Evolutionary conservation across 352 stramenopile genomes (phyloP), one percentile per base, ranked within the genome.

Genomic region (Phytophthora pistaciae): DNA sequence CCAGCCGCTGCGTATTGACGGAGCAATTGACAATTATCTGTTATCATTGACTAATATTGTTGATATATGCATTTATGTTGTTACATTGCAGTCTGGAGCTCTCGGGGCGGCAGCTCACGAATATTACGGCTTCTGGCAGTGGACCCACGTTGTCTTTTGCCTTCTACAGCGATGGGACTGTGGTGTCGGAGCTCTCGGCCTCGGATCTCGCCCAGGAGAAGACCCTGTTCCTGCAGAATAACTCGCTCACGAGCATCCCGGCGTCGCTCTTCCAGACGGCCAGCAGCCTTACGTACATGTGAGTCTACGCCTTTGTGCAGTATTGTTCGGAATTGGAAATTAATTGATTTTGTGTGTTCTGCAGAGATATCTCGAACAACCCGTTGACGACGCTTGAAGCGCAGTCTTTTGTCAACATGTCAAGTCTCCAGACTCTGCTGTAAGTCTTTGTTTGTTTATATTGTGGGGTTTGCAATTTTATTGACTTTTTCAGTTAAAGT

Each of bases 281-380:
- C 31, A 56, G 56, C 25, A 87, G 66, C 60, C 71, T 75, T 61
- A 78, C 66, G 3, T 74, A 56, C 60, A 76, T 90, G 82, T 90
- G 9, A 44, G 78, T 75, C 42, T 50, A 50, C 42, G 20, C 18
- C 9, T 23, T 20, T 1, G 23, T n/a, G 11, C 18, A 50, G 23
- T 50, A 50, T 20, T 50, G 5, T n/a, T 50, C 1, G 18, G 9
- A 13, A 8, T 10, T 9, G 5, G 6, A 23, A 25, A 50, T 25
- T 50, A 25, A 50, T 14, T 13, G 10, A n/a, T 20, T 48, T 18
- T 42, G 14, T 49, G 20, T 3, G 46, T 18, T 38, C 13, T 49
- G 27, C 38, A 91, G 82, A 49, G 68, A 88, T 62, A 50, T 91
- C 5, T 92, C 85, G 1, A 67, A 85, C 56, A 93, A 93, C 66